Evolutionary conservation across 805 yeast species (phyloP).

Genomic region (Kodamaea laetipori): DNA sequence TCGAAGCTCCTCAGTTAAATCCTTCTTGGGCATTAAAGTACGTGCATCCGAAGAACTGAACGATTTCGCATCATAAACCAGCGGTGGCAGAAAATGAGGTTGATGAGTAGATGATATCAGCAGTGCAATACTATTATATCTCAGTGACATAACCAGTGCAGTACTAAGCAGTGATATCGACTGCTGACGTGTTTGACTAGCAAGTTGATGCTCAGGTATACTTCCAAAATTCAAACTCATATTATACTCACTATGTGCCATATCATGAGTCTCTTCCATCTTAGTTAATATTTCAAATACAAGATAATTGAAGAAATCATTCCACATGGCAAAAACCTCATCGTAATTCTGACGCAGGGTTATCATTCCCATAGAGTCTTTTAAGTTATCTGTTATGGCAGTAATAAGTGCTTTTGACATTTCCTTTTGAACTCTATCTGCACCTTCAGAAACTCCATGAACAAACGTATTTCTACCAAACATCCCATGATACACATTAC

Average conservation of each 20-base stretch:
- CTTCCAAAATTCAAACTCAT: too few relatives aligned
- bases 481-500: constrained; percentile 17
- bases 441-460: constrained; percentile 8
- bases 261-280: neutral
- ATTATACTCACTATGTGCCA: neutral
- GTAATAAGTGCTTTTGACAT: constrained; percentile 18
- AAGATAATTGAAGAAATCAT: constrained; percentile 21
- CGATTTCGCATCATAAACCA: neutral
- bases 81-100: constrained; percentile 6
- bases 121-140: constrained; percentile 13
- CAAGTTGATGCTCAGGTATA: neutral
- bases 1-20: constrained; percentile 2
- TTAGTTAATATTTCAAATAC: constrained; percentile 17
- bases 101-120: constrained; percentile 8
- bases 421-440: constrained; percentile 14
- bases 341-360: constrained; percentile 10
- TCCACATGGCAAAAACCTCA: constrained; percentile 23
- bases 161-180: constrained; percentile 8
- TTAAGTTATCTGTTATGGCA: constrained; percentile 21
- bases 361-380: constrained; percentile 12
- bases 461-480: constrained; percentile 10
- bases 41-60: neutral
- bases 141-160: constrained; percentile 10
- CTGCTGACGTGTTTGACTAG: neutral
- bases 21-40: neutral